A percentile compares a stretch with the other conserved stretches of the same genome.
phyloP scores from a whole-genome alignment of 305 asterid species.

The Ajuga reptans region DNA sequence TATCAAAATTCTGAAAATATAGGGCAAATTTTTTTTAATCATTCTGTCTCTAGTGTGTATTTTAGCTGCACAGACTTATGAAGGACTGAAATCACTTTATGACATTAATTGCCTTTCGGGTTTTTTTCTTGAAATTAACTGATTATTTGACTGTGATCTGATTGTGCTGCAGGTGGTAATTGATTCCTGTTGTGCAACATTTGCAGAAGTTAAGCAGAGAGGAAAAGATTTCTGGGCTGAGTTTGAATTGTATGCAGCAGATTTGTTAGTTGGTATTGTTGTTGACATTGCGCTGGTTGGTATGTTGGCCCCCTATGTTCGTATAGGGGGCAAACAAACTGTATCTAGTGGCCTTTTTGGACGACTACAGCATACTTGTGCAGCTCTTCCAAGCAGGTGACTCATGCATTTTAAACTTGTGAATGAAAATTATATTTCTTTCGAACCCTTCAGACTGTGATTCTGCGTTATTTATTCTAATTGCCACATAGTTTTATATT shows the following conservation, averaged over 20 bases:
- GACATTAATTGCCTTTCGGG: background rate
- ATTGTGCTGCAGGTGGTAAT: constrained; percentile 51
- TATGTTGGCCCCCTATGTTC: constrained; percentile 85
- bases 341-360: constrained; percentile 58
- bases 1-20: background rate
- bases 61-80: background rate
- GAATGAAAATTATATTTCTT: background rate
- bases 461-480: background rate
- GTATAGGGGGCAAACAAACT: constrained; percentile 55
- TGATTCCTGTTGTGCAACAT: constrained; percentile 89
- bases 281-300: constrained; percentile 89
- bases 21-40: background rate
- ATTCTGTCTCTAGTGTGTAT: background rate
- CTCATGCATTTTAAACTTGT: constrained; percentile 9
- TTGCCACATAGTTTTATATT: background rate
- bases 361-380: constrained; percentile 41
- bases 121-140: background rate
- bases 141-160: constrained; percentile 1
- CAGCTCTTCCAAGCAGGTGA: constrained; percentile 84
- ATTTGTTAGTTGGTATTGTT: constrained; percentile 74
- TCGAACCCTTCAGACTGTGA: background rate
- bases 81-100: background rate
- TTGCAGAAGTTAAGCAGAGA: constrained; percentile 86
- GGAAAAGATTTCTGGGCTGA: constrained; percentile 91
- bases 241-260: constrained; percentile 88